These are phyloP conservation scores for Phytophthora megakarya DNA, from an alignment of 352 stramenopile genomes.

Conservation along the genomic window DNA sequence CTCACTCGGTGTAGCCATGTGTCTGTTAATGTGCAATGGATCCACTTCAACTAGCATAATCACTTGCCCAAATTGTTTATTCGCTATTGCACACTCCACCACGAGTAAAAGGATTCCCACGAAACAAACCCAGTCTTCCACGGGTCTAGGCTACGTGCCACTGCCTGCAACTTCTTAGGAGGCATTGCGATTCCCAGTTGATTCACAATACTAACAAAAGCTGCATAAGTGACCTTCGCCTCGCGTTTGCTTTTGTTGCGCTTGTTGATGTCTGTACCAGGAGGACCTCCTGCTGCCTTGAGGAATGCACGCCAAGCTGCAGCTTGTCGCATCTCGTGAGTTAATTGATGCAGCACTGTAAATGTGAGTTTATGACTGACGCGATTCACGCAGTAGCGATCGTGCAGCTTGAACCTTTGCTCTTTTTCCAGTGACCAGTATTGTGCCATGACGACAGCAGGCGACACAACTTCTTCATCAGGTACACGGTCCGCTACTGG, in stretches of 20 bases:
- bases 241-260: conserved; percentile 35
- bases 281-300: conserved; percentile 15
- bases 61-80: neutral
- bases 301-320: conserved; percentile 65
- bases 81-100: conserved; percentile 49
- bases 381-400: conserved; percentile 61
- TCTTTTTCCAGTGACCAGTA: conserved; percentile 53
- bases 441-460: conserved; percentile 67
- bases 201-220: conserved; percentile 51
- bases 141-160: conserved; percentile 50
- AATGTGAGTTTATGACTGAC: conserved; percentile 73
- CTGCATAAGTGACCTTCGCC: conserved; percentile 45
- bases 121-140: conserved; percentile 59
- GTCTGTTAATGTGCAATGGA: conserved; percentile 18
- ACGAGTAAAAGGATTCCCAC: conserved; percentile 71
- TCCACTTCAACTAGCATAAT: conserved; percentile 15
- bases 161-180: conserved; percentile 51
- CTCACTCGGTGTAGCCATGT: conserved; percentile 39
- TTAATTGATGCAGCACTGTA: conserved; percentile 65
- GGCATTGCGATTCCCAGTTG: conserved; percentile 44
- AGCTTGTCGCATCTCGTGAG: conserved; percentile 62
- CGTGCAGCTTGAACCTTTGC: conserved; percentile 54
- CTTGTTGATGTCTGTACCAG: conserved; percentile 5
- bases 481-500: conserved; percentile 31
- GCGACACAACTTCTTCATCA: conserved; percentile 44